Evolutionary conservation across 331 rosid species (phyloP), one percentile per base, ranked within the genome.

Genomic region (Malus hybrid): DNA sequence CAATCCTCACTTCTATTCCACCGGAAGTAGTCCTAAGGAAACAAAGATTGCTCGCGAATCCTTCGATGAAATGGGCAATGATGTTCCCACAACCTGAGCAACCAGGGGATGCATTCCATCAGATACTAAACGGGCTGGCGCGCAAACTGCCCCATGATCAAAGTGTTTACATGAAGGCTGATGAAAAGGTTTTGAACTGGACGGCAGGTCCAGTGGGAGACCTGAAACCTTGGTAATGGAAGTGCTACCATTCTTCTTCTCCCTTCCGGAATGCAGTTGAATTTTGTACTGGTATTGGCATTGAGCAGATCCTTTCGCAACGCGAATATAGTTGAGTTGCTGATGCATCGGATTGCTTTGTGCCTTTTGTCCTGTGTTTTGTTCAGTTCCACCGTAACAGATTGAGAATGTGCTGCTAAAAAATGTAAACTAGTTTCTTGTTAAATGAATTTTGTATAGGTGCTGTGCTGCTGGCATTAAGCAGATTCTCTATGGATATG

Each of bases 81-180:
- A 70, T 84, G 85, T 84, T 86, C 76, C 90, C 90, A 31, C 90
- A 84, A 64, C 90, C 88, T 6, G 84, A 86, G 1, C 90, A 84
- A 61, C 74, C 86, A 2, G 86, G 88, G 2, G 90, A 86, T 3
- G 88, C 90, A 27, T 86, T 86, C 79, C 90, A 86, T 77, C 90
- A 86, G 86, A 86, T 86, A 22, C 81, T 86, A 18, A 86, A 86
- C 27, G 90, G 90, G 0, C 74, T 86, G 70, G 90, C 90, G 13
- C 84, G 88, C 34, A 86, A 86, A 57, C 54, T 86, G 77, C 88
- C 88, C 0, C 86, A 86, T n/a, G 48, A 52, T 46, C 80, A 81
- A 79, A 71, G 57, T 65, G 78, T 79, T 50, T 86, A 76, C 83
- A 48, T 79, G 72, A 86, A 79, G 74, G 64, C 72, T 8, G 83